Conservation (phyloP, 2,329 filamentous ascomycete species). For the Ilyonectria mors-panacis region DNA sequence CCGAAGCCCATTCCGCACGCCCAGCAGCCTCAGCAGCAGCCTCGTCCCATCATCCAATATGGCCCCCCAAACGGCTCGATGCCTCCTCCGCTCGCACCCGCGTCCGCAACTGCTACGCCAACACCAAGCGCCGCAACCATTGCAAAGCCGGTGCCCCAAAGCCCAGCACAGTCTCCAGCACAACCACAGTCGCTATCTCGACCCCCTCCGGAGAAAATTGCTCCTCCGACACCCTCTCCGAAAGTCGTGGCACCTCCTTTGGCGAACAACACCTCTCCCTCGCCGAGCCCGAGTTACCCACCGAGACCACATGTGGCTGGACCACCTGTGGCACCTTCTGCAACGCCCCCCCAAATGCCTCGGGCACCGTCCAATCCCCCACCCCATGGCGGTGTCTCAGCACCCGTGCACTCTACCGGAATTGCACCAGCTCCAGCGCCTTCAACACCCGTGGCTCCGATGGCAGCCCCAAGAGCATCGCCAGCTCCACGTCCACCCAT, state of each 20-base stretch:
- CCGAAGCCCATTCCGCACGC: constrained; percentile 55
- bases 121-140: constrained; percentile 37
- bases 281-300: constrained; percentile 40
- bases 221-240: constrained; percentile 30
- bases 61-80: constrained; percentile 75
- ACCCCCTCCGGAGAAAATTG: constrained; percentile 31
- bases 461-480: constrained; percentile 43
- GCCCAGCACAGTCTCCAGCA: constrained; percentile 37
- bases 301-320: constrained; percentile 34
- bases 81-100: constrained; percentile 65
- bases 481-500: constrained; percentile 43
- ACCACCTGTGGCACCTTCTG: constrained; percentile 38
- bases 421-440: constrained; percentile 47
- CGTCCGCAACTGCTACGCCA: constrained; percentile 45
- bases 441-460: constrained; percentile 45
- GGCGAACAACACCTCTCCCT: constrained; percentile 32
- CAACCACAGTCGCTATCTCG: constrained; percentile 38
- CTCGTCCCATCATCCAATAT: constrained; percentile 75
- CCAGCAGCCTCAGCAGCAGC: constrained; percentile 46
- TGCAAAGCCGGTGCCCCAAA: constrained; percentile 37
- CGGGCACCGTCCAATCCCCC: constrained; percentile 43
- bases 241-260: constrained; percentile 36
- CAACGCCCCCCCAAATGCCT: constrained; percentile 39
- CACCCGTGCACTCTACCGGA: constrained; percentile 37
- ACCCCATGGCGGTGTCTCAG: constrained; percentile 19